Evolutionary conservation across 495 filamentous ascomycete genomes (phyloP).

Genomic region (Hypoxylon rickii): DNA sequence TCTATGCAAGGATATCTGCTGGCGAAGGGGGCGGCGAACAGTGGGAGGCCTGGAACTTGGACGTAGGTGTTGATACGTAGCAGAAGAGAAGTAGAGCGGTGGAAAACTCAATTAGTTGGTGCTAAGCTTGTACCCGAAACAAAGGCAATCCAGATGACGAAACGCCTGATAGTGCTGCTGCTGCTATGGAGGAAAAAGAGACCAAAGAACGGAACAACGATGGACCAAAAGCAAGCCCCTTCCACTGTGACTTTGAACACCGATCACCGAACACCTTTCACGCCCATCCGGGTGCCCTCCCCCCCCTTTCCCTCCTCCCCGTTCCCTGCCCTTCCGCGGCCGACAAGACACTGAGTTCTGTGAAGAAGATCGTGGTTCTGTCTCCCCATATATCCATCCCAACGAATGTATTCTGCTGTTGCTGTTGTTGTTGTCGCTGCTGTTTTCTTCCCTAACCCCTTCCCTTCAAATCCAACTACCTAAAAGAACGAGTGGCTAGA

Average conservation of each 20-base stretch:
- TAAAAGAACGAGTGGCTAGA: conserved; percentile 7
- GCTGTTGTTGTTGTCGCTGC: not conserved
- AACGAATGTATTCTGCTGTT: not conserved
- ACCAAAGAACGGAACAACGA: conserved; percentile 13
- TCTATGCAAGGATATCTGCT: too few relatives aligned
- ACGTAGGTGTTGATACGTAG: too few relatives aligned
- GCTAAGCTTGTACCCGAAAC: conserved; percentile 4
- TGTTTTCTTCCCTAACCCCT: not conserved
- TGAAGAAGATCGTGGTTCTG: not conserved
- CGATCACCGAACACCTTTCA: conserved; percentile 25
- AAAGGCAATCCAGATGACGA: conserved; percentile 2
- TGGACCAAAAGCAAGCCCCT: conserved; percentile 20
- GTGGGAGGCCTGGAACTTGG: too few relatives aligned
- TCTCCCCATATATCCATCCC: conserved; percentile 1
- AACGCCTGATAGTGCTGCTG: conserved; percentile 27
- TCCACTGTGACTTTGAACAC: conserved; percentile 13
- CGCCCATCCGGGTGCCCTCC: not conserved
- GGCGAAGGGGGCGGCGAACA: too few relatives aligned
- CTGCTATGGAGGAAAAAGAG: conserved; percentile 8
- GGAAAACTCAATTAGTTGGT: conserved; percentile 21
- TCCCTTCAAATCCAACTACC: not conserved
- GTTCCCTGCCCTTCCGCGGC: not conserved
- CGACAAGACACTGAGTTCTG: not conserved
- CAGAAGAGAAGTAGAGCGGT: not conserved
- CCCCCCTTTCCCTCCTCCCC: not conserved